phyloP scores from a whole-genome alignment of 352 stramenopile species.

The Globisporangium cylindrosporum region DNA sequence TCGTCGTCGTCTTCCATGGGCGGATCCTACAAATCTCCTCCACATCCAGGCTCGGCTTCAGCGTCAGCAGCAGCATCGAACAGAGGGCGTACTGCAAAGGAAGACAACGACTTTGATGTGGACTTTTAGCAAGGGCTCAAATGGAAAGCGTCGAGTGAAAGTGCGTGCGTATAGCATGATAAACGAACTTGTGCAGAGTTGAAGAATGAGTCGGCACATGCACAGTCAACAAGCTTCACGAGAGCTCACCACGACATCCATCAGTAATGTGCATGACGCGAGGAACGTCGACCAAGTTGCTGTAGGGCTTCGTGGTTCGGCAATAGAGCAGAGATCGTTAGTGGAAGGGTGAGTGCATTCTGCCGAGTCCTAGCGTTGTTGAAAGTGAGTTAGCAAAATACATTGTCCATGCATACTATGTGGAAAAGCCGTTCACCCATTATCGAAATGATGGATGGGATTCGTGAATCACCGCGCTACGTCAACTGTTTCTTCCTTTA shows the following conservation, averaged over 20 bases:
- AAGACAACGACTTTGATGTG: conserved; percentile 60
- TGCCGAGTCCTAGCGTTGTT: not conserved
- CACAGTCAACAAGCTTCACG: conserved; percentile 27
- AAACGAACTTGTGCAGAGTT: too few species aligned
- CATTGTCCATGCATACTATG: conserved; percentile 8
- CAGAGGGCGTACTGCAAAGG: conserved; percentile 14
- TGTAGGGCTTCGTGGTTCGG: not conserved
- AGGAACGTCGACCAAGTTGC: conserved; percentile 11
- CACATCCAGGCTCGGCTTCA: not conserved
- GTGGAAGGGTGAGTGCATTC: too few species aligned
- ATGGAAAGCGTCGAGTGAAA: too few species aligned
- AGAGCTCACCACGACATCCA: conserved; percentile 28
- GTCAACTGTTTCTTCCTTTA: conserved; percentile 15
- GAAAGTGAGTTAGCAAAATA: conserved; percentile 5
- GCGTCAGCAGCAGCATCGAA: not conserved
- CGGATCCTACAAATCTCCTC: not conserved
- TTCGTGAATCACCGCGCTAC: not conserved
- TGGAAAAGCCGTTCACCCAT: not conserved
- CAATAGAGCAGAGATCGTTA: not conserved
- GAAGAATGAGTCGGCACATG: too few species aligned
- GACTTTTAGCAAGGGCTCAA: conserved; percentile 34
- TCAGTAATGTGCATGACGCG: not conserved
- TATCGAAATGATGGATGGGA: not conserved
- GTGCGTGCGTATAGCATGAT: too few species aligned
- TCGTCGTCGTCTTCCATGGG: conserved; percentile 3